These are phyloP conservation scores for Prunus dulcis DNA, from an alignment of 306 rosid genomes.

Conservation along the genomic window DNA sequence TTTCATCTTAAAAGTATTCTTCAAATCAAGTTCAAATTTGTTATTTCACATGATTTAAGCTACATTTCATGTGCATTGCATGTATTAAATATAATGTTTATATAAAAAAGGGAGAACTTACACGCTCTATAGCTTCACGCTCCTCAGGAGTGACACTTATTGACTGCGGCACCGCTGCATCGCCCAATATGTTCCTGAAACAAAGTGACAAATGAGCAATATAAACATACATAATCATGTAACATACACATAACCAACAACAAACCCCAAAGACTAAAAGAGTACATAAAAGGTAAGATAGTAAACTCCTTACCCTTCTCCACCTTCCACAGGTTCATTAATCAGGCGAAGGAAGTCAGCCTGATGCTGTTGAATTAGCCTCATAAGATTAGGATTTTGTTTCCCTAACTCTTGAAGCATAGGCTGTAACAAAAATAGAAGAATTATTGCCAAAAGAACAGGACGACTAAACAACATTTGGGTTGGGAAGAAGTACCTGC, in stretches of 20 bases:
- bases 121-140: constrained; percentile 89
- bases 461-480: not conserved
- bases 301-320: constrained; percentile 64
- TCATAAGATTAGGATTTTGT: constrained; percentile 92
- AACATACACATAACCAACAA: not conserved
- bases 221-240: not conserved
- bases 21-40: not conserved
- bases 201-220: constrained; percentile 23
- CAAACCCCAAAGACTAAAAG: not conserved
- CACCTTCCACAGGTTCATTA: constrained; percentile 86
- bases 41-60: not conserved
- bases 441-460: constrained; percentile 7
- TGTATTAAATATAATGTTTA: not conserved
- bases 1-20: not conserved
- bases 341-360: constrained; percentile 86
- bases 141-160: constrained; percentile 86
- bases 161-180: constrained; percentile 64
- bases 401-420: constrained; percentile 98
- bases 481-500: constrained; percentile 55
- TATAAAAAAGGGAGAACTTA: constrained; percentile 33
- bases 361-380: constrained; percentile 84
- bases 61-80: not conserved
- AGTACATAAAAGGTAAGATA: constrained; percentile 7
- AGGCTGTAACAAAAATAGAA: constrained; percentile 58
- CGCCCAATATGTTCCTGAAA: constrained; percentile 64